These are phyloP conservation scores for Rhynchospora tenuis DNA, from an alignment of 176 grass and related monocot genomes.

Conservation along the genomic window DNA sequence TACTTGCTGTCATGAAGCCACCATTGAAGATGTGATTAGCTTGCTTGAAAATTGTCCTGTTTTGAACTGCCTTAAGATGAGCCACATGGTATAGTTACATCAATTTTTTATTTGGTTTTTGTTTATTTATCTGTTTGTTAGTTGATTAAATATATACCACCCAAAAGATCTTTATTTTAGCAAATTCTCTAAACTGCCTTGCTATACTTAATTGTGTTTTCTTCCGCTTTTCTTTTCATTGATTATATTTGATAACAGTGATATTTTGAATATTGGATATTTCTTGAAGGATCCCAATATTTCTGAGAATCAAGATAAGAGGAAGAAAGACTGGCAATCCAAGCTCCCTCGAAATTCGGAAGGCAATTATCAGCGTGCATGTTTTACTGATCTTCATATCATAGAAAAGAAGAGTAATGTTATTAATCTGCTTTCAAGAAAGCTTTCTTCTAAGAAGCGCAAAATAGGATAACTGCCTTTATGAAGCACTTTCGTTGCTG, in stretches of 20 bases:
- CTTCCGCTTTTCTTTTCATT: background rate
- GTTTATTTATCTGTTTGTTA: too few relatives aligned
- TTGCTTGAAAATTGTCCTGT: background rate
- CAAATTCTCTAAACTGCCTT: background rate
- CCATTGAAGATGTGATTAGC: background rate
- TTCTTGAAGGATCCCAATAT: background rate
- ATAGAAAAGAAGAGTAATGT: background rate
- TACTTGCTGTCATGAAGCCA: background rate
- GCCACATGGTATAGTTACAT: too few relatives aligned
- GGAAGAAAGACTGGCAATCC: background rate
- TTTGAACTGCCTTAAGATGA: background rate
- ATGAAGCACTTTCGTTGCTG: too few relatives aligned
- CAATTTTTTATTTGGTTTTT: too few relatives aligned
- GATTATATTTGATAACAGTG: background rate
- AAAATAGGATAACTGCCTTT: background rate
- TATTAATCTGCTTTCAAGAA: background rate
- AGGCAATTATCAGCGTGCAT: background rate
- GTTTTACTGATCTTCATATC: background rate
- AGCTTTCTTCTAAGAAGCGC: background rate
- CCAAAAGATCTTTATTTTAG: background rate
- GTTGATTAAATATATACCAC: too few relatives aligned
- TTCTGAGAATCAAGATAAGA: background rate
- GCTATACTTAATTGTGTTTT: background rate
- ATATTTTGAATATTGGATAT: background rate
- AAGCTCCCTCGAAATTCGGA: background rate